A percentile compares a stretch with the other conserved stretches of the same genome.
Conservation (phyloP, 148 eudicot species). For the Mesembryanthemum crystallinum region DNA sequence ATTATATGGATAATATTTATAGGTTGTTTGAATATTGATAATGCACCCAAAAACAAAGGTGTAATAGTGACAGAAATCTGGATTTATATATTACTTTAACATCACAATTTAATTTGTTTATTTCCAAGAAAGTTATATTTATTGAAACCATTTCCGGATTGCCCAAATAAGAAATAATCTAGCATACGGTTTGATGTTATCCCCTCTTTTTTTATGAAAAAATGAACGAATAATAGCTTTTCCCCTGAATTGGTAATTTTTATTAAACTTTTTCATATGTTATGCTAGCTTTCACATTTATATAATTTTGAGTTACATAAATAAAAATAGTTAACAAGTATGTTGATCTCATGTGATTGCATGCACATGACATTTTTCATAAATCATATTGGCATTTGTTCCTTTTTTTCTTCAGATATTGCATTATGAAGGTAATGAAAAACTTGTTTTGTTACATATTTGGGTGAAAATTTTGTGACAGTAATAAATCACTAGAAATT, state of each 20-base stretch:
- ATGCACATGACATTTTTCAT: not conserved
- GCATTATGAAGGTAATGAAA: not conserved
- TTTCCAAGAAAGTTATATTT: not conserved
- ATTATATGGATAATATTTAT: too few species aligned
- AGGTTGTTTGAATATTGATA: not conserved
- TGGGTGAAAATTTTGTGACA: not conserved
- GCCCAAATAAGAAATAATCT: not conserved
- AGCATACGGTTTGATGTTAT: slow-evolving; percentile 6
- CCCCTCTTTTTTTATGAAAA: not conserved
- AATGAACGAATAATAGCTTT: not conserved
- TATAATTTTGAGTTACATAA: not conserved
- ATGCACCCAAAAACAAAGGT: not conserved
- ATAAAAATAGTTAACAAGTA: not conserved
- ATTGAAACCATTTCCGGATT: not conserved
- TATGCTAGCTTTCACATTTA: not conserved
- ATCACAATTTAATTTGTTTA: not conserved
- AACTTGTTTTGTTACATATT: not conserved
- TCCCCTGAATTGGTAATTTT: not conserved
- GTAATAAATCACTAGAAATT: not conserved
- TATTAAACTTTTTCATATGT: not conserved
- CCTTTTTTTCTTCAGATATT: slow-evolving; percentile 11
- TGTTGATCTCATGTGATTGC: slow-evolving; percentile 1
- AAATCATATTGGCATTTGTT: slow-evolving; percentile 9
- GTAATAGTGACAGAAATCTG: not conserved
- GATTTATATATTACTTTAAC: not conserved